Evolutionary conservation across 495 filamentous ascomycete genomes (phyloP), one percentile per base, ranked within the genome.

Genomic region (Hamigera avellanea): DNA sequence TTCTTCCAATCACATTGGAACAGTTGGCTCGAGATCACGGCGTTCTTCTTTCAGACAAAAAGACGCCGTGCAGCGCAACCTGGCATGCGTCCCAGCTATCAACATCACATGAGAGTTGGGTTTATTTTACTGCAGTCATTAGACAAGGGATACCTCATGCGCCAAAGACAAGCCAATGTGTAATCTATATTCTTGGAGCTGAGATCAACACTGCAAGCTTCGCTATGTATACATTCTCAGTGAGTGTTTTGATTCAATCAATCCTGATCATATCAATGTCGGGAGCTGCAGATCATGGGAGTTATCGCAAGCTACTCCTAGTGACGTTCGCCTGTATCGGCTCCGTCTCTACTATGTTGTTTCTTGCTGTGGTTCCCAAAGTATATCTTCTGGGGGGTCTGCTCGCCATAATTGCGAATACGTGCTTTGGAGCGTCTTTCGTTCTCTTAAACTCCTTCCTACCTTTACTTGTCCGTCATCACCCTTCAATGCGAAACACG

Each of bases 201-300:
- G 81, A 94, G 45, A 78, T 98, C 52, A 95, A 95, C 59, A 95
- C 91, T 8, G 88, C 91, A 13, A 93, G 84, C 61, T 95, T 95
- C 57, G 91, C 93, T 40, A 87, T 98, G 82, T 98, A 96, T 62
- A 94, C 85, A 3, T 96, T 96, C 58, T 93, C 86, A 32, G 57
- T 94, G 40, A 91, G 83, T 58, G 91, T 98, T 1, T 53, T 95
- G 7, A 50, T 95, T 21, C 91, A 98, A 58, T 78, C 87, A 7
- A 57, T 95, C 14, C 57, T 98, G 23, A 93, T 98, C 19, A 81
- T 98, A 40, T 93, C 86, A 38, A 94, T 98, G 73, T 89, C 82
- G 41, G 91, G 84, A 21, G 91, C 91, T 28, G 91, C 91, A 31
- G 91, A 98, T 52, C 91, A 96, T 58, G 91, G 91, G 41, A 82